Evolutionary conservation across 257 asterid genomes (phyloP).

Genomic region (Agastache rugosa): DNA sequence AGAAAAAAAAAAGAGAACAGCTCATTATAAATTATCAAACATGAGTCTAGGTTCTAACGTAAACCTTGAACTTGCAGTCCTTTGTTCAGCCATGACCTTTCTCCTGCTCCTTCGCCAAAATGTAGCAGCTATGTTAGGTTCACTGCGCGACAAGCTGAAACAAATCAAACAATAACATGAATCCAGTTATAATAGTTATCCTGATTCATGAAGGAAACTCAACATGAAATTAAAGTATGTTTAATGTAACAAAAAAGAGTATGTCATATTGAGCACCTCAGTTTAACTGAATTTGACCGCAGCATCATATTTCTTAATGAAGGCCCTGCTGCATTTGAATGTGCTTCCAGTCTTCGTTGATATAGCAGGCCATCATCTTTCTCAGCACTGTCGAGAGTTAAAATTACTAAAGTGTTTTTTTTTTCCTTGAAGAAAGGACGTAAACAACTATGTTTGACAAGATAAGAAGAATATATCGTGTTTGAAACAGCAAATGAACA

Average conservation of each 20-base stretch:
- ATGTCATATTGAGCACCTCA: constrained; percentile 59
- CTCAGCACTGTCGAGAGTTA: constrained; percentile 62
- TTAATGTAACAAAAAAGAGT: constrained; percentile 25
- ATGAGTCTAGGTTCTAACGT: constrained; percentile 36
- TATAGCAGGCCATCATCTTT: constrained; percentile 77
- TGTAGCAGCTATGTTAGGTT: constrained; percentile 85
- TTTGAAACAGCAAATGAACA: background rate
- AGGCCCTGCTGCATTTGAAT: constrained; percentile 80
- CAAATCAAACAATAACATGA: constrained; percentile 35
- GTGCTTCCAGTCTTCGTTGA: constrained; percentile 77
- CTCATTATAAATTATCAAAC: constrained; percentile 32
- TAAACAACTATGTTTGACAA: constrained; percentile 18
- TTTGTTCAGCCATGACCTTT: constrained; percentile 80
- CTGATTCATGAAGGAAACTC: constrained; percentile 8
- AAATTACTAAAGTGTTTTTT: background rate
- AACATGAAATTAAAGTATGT: constrained; percentile 6
- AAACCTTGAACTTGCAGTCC: constrained; percentile 98
- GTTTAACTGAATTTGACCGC: constrained; percentile 76
- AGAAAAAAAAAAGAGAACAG: constrained; percentile 1
- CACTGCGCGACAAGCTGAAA: constrained; percentile 88
- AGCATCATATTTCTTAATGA: constrained; percentile 85
- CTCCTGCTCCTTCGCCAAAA: constrained; percentile 98
- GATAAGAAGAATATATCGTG: constrained; percentile 27
- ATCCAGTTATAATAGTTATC: constrained; percentile 31
- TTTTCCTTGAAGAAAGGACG: background rate